Conservation (phyloP, 768 basidiomycete species). For the Trametes meyenii region DNA sequence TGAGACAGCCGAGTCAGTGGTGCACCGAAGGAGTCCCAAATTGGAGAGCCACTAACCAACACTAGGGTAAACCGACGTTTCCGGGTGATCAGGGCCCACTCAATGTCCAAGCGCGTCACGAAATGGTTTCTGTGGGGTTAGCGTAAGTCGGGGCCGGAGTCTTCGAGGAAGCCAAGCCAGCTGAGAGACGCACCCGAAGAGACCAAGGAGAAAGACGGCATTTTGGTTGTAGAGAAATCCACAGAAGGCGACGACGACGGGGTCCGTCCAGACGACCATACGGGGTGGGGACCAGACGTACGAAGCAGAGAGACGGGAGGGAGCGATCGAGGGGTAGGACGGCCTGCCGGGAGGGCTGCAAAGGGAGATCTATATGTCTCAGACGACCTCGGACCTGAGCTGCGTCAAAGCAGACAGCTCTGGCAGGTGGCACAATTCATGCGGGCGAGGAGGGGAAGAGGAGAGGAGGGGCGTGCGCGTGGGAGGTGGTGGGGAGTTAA, state of each 20-base stretch:
- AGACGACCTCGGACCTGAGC: neutral
- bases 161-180: neutral
- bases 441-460: slow-evolving; percentile 7
- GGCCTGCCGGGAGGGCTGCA: neutral
- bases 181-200: slow-evolving; percentile 10
- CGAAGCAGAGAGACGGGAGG: neutral
- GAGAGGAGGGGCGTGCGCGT: neutral
- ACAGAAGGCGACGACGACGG: slow-evolving; percentile 15
- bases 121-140: slow-evolving; percentile 4
- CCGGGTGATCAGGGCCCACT: slow-evolving; percentile 16
- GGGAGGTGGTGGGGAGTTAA: neutral
- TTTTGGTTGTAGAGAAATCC: slow-evolving; percentile 15
- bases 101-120: slow-evolving; percentile 8
- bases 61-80: slow-evolving; percentile 7
- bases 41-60: neutral
- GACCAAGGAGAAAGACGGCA: slow-evolving; percentile 16
- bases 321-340: neutral
- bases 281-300: neutral
- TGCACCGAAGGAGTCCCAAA: too few species aligned
- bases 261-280: slow-evolving; percentile 20
- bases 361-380: neutral
- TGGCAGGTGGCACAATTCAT: neutral
- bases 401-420: slow-evolving; percentile 16
- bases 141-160: neutral
- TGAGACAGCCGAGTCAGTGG: neutral